These are phyloP conservation scores for Colletotrichum limetticola DNA, from an alignment of 2,329 filamentous ascomycete species.

Conservation along the genomic window DNA sequence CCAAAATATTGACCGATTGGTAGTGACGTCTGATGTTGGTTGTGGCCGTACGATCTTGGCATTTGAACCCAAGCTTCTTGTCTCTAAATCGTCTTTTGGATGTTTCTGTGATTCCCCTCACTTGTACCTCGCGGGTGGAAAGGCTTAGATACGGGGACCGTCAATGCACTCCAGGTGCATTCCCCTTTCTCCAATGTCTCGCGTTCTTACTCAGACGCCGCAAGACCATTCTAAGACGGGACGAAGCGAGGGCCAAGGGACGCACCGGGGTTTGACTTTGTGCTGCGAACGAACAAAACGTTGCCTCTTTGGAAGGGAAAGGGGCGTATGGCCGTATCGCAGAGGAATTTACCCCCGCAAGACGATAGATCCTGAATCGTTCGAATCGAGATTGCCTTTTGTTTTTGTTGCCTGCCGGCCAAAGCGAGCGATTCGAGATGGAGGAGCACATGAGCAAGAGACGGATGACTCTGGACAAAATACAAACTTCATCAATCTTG, in stretches of 20 bases:
- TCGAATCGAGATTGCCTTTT: background rate
- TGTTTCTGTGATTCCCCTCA: background rate
- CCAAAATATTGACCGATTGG: conserved; percentile 24
- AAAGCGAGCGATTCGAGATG: background rate
- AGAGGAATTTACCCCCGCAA: conserved; percentile 8
- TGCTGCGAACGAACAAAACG: background rate
- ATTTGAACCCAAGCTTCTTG: background rate
- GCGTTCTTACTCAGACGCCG: conserved; percentile 8
- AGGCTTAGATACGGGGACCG: background rate
- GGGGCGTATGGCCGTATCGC: background rate
- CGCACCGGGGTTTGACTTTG: conserved; percentile 1
- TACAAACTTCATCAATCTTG: conserved; percentile 1
- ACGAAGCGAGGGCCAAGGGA: conserved; percentile 23
- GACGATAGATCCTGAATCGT: conserved; percentile 2
- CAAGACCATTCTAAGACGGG: conserved; percentile 22
- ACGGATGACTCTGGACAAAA: background rate
- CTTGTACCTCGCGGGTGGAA: background rate
- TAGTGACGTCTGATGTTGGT: conserved; percentile 13
- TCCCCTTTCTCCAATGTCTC: conserved; percentile 9
- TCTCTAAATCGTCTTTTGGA: background rate
- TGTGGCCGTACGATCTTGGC: conserved; percentile 10
- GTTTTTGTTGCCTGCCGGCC: background rate
- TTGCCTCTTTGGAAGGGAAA: background rate
- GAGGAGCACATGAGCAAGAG: too few relatives aligned
- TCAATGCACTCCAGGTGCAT: background rate